phyloP scores from a whole-genome alignment of 768 basidiomycete genomes.

The Daedaleopsis nitida region DNA sequence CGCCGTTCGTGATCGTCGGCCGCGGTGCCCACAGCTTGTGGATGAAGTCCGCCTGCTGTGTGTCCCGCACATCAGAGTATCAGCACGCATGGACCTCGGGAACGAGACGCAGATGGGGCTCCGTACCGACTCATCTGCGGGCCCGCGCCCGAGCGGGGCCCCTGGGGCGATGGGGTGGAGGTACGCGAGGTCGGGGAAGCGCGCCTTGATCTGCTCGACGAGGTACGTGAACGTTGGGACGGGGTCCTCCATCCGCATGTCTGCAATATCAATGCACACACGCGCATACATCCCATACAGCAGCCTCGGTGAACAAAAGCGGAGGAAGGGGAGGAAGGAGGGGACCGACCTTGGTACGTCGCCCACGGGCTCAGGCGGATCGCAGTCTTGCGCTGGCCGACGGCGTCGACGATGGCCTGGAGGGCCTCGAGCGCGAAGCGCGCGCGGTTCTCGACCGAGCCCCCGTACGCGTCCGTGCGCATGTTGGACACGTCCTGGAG shows the following conservation, averaged over 20 bases:
- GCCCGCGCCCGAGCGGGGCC: conserved; percentile 2
- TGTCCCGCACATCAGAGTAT: too few relatives aligned
- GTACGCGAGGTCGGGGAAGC: conserved; percentile 44
- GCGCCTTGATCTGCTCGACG: conserved; percentile 39
- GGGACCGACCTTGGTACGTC: conserved; percentile 14
- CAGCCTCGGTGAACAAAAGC: background rate
- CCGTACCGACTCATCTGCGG: conserved; percentile 8
- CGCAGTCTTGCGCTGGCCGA: conserved; percentile 42
- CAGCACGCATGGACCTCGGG: too few relatives aligned
- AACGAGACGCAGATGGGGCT: background rate
- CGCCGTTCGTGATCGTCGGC: conserved; percentile 29
- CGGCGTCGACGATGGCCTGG: conserved; percentile 37
- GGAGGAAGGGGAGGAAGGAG: too few relatives aligned
- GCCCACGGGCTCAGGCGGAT: conserved; percentile 43
- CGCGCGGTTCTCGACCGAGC: conserved; percentile 46
- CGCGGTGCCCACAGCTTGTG: conserved; percentile 27
- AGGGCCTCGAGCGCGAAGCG: conserved; percentile 47
- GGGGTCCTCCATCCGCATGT: conserved; percentile 47
- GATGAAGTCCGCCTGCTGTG: conserved; percentile 24
- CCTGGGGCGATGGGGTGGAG: conserved; percentile 36
- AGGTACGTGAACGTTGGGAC: conserved; percentile 56
- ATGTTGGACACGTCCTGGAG: conserved; percentile 41
- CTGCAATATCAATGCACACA: background rate
- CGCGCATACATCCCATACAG: too few relatives aligned
- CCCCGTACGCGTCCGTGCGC: conserved; percentile 53